Evolutionary conservation across 2,329 filamentous ascomycete genomes (phyloP).

Genomic region (Aspergillus neoniger): DNA sequence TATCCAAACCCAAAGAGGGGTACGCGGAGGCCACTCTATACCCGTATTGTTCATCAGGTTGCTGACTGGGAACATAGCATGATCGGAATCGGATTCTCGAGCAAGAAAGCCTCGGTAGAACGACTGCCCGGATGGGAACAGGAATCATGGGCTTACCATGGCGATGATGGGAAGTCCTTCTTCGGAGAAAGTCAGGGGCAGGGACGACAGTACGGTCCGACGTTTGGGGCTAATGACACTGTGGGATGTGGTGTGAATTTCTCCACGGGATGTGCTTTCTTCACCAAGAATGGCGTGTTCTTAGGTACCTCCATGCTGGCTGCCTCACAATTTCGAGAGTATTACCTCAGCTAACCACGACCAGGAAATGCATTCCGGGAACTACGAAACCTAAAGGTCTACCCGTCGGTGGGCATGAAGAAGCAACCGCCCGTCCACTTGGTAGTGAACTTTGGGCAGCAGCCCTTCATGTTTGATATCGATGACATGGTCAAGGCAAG

Average conservation of each 20-base stretch:
- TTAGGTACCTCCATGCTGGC: constrained; percentile 47
- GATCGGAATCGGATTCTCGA: constrained; percentile 62
- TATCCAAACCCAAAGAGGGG: constrained; percentile 69
- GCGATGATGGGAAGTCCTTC: constrained; percentile 66
- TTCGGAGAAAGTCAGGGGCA: constrained; percentile 57
- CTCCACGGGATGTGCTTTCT: constrained; percentile 61
- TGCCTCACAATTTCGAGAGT: neutral
- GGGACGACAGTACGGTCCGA: constrained; percentile 60
- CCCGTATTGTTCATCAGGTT: neutral
- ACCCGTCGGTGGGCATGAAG: constrained; percentile 67
- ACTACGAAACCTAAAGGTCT: constrained; percentile 46
- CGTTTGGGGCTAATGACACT: constrained; percentile 60
- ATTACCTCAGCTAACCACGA: neutral
- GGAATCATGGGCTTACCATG: constrained; percentile 67
- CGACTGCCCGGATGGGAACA: constrained; percentile 66
- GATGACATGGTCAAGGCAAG: constrained; percentile 77
- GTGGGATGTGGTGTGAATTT: constrained; percentile 69
- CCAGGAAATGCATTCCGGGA: constrained; percentile 60
- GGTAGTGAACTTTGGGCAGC: constrained; percentile 64
- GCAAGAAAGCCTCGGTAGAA: constrained; percentile 59
- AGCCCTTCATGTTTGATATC: constrained; percentile 87
- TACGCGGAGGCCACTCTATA: constrained; percentile 38
- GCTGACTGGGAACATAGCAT: constrained; percentile 27
- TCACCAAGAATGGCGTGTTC: constrained; percentile 64
- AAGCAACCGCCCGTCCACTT: constrained; percentile 60